phyloP scores from a whole-genome alignment of 2,329 filamentous ascomycete genomes.

The Botrytis sinoallii region DNA sequence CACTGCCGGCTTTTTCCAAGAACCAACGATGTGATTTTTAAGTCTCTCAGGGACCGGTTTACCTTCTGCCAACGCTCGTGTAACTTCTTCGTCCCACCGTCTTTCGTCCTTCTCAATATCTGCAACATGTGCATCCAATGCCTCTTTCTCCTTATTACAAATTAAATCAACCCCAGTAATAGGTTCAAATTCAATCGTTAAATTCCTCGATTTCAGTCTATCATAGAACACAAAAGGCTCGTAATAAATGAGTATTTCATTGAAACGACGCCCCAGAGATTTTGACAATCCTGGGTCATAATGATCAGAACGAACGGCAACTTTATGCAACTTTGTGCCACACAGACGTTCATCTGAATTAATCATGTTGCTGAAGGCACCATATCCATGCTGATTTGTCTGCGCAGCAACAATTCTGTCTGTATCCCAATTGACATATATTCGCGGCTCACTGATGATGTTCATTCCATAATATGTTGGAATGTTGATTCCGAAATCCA shows the following conservation, averaged over 20 bases:
- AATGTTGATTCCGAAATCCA: not conserved
- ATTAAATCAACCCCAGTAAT: not conserved
- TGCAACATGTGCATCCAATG: not conserved
- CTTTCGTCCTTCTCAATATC: not conserved
- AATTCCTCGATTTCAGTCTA: not conserved
- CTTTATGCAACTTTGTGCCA: not conserved
- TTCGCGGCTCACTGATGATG: not conserved
- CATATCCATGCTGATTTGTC: not conserved
- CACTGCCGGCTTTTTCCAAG: not conserved
- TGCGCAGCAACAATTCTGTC: not conserved
- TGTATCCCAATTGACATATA: not conserved
- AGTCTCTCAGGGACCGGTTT: no score
- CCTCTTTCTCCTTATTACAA: not conserved
- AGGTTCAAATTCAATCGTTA: not conserved
- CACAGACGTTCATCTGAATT: not conserved
- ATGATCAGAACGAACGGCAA: not conserved
- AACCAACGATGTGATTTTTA: not conserved
- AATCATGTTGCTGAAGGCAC: not conserved
- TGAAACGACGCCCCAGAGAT: not conserved
- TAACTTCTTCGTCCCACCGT: not conserved
- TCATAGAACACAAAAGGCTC: not conserved
- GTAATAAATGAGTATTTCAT: not conserved
- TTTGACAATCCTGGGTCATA: not conserved
- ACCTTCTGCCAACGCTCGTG: not conserved
- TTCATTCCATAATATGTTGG: not conserved